phyloP scores from a whole-genome alignment of 108 stramenopile genomes.

The Stephanodiscus minutulus region DNA sequence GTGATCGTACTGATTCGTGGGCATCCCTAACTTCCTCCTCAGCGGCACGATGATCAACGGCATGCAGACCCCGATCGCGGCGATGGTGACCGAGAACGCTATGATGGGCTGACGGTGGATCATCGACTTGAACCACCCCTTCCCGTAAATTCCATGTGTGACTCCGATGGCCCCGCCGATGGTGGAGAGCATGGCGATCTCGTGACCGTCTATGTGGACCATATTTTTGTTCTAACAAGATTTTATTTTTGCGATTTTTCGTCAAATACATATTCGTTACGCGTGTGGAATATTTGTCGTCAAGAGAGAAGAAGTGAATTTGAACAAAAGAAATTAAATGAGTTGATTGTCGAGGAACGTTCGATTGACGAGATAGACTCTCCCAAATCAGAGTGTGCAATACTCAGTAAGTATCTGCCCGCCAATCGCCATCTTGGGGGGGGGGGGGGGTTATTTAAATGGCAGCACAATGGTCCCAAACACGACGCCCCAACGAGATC shows the following conservation, averaged over 20 bases:
- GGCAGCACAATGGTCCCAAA: not conserved
- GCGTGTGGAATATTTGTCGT: not conserved
- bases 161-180: constrained; percentile 64
- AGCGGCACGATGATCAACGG: constrained; percentile 77
- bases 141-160: constrained; percentile 69
- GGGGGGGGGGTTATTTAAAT: not conserved
- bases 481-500: not conserved
- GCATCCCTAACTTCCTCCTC: constrained; percentile 72
- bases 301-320: not conserved
- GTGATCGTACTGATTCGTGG: constrained; percentile 89
- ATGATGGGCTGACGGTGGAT: constrained; percentile 83
- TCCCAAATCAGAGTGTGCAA: not conserved
- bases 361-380: not conserved
- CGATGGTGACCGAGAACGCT: constrained; percentile 71
- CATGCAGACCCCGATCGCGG: constrained; percentile 55
- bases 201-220: constrained; percentile 85
- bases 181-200: constrained; percentile 71
- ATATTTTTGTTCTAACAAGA: constrained; percentile 19
- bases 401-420: not conserved
- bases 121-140: constrained; percentile 77
- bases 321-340: not conserved
- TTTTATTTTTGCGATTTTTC: constrained; percentile 11
- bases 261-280: not conserved
- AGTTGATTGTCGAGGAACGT: not conserved
- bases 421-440: constrained; percentile 1